Base-by-base conservation (phyloP, 176 grass and related monocot genomes). In the Aegilops umbellulata region DNA sequence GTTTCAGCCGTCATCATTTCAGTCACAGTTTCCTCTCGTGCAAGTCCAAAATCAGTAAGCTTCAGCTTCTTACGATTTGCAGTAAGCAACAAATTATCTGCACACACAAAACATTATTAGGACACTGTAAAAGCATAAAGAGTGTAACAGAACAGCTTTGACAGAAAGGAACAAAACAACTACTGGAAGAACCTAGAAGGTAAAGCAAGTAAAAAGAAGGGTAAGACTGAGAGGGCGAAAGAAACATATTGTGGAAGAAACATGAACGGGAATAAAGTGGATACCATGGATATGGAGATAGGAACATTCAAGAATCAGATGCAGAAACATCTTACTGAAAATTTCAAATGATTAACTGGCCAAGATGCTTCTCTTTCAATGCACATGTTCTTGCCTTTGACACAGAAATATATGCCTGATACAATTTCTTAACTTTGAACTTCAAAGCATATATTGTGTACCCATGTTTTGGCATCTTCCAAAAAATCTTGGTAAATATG, bases 1-100 rank as follows among this genome's bases (percentile, higher is more conserved):
- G 97, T 96, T 91, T 99, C 97, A 80, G 97, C 97, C 22, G 97
- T 99, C 97, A 99, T 99, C 97, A 99, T 99, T 87, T 99, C 97
- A 4, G 94, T 96, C 57, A 99, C 97, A 49, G 97, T 99, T 94
- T 99, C 97, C 91, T 99, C 97, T 53, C 97, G 92, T 86, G 97
- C 97, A 78, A 99, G 97, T 80, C 97, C 97, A 75, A 99, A 99
- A 86, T 99, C 97, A 91, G 93, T 93, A 89, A 99, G 91, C 83
- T 99, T 99, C 80, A 99, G 76, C 69, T 94, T 99, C 85, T 96
- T 99, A 72, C 85, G 90, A 69, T 99, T 96, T 93, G 97, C 94
- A 80, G 97, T 96, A 47, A 99, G 97, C 87, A 99, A 83, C 57
- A 99, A 90, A 92, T 99, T 99, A 77, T 99, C 97, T 99, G 94